Base-by-base conservation (phyloP, 2,329 filamentous ascomycete genomes). In the Pestalotiopsis sp. region DNA sequence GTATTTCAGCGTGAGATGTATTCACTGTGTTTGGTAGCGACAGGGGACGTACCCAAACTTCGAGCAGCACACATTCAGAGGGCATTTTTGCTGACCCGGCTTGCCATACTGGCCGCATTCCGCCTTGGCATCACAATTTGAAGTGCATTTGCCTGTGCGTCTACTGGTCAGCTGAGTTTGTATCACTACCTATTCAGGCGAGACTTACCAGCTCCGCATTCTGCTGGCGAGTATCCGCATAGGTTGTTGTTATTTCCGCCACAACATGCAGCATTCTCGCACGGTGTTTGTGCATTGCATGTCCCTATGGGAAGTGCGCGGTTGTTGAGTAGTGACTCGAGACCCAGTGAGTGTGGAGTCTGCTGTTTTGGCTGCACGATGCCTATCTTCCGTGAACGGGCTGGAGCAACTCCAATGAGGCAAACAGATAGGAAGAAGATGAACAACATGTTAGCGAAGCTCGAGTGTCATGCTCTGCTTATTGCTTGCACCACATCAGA, bases 201-300 rank as follows among this genome's bases (percentile, higher is more conserved):
- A 62, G 31, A 41, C 60, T 40, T 38, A 36, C 69, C 70, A n/a
- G 75, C 73, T 27, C 71, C 69, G 59, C 74, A 75, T 41, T 70
- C 67, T 14, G 12, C 38, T 4, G 67, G 67, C 4, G 61, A 68
- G 25, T 65, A 68, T 31, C 67, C 61, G 38, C 61, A 68, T 4
- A 68, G 67, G 14, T 38, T 38, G 59, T 68, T 67, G 12, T 56
- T 67, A 23, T 66, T 62, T 49, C 70, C 70, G n/a, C 70, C 70
- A 67, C 75, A 77, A 65, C 75, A 77, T n/a, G 74, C 75, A 41
- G 69, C 72, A 61, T 75, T 75, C 13, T 52, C 64, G 62, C 73
- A 75, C 5, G 74, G 74, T 2, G 70, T 73, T 11, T 66, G 57
- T 23, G 64, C 64, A 23, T 67, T 70, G 61, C 70, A 75, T 25